These are phyloP conservation scores for Epichloe aotearoae DNA, from an alignment of 2,329 filamentous ascomycete genomes.

Conservation along the genomic window DNA sequence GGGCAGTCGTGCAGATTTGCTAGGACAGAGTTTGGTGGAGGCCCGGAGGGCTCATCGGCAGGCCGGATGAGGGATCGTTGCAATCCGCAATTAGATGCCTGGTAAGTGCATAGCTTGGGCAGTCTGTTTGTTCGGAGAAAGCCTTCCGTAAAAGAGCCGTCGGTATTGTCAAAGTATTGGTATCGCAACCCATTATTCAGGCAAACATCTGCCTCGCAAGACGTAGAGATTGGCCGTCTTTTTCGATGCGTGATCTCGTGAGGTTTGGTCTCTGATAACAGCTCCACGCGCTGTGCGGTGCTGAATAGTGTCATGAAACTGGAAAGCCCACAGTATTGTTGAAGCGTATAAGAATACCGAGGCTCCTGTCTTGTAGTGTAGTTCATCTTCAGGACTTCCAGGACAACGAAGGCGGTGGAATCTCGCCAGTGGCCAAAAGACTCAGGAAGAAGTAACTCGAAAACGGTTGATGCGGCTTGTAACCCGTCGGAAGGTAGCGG, in stretches of 20 bases:
- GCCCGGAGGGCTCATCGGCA: constrained; percentile 1
- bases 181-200: constrained; percentile 13
- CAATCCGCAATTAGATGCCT: constrained; percentile 8
- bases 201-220: constrained; percentile 8
- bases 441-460: constrained; percentile 35
- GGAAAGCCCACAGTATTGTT: constrained; percentile 4
- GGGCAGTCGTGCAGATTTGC: constrained; percentile 36
- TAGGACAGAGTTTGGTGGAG: constrained; percentile 36
- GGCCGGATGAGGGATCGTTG: constrained; percentile 8
- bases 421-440: constrained; percentile 37
- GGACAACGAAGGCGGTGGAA: constrained; percentile 26
- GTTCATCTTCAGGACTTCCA: constrained; percentile 20
- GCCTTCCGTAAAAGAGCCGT: background rate
- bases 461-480: constrained; percentile 33
- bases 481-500: constrained; percentile 28
- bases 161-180: constrained; percentile 8
- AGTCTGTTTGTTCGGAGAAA: background rate
- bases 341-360: constrained; percentile 1
- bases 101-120: constrained; percentile 7
- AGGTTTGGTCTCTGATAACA: constrained; percentile 11
- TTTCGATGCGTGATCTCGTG: constrained; percentile 8
- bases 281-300: constrained; percentile 5
- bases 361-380: background rate
- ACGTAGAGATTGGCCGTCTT: background rate
- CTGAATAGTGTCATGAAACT: background rate